Percentiles rank a stretch among this genome's conserved stretches.
Conservation (phyloP, 2,329 filamentous ascomycete genomes). For the Tolypocladium tundrense region DNA sequence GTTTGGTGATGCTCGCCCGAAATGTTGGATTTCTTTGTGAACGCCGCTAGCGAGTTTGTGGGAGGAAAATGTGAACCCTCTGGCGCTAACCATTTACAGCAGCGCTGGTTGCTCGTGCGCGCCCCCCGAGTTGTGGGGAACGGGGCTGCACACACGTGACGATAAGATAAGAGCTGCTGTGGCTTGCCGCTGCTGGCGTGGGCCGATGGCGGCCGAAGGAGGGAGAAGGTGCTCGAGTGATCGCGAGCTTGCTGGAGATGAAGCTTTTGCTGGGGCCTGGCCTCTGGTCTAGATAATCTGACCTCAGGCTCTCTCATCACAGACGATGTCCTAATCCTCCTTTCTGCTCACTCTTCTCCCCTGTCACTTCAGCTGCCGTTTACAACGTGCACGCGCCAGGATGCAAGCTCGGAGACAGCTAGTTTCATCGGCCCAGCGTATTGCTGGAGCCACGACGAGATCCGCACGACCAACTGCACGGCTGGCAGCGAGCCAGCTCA, state of each 20-base stretch:
- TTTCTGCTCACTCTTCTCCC: background rate
- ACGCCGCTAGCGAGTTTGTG: slow-evolving; percentile 31
- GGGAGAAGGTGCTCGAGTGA: slow-evolving; percentile 26
- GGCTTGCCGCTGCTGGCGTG: background rate
- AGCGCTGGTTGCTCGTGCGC: slow-evolving; percentile 2
- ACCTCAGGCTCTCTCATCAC: background rate
- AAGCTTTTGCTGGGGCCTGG: background rate
- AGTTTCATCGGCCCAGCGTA: slow-evolving; percentile 25
- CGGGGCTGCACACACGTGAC: slow-evolving; percentile 26
- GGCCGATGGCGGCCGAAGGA: slow-evolving; percentile 21
- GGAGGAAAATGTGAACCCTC: slow-evolving; percentile 34
- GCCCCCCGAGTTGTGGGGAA: slow-evolving; percentile 11
- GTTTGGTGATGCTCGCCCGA: slow-evolving; percentile 27
- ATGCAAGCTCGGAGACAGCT: slow-evolving; percentile 34
- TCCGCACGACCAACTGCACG: slow-evolving; percentile 17
- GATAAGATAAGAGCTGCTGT: slow-evolving; percentile 17
- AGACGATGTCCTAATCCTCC: background rate
- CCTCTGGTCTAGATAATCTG: background rate
- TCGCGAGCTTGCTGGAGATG: slow-evolving; percentile 13
- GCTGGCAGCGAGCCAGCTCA: slow-evolving; percentile 10
- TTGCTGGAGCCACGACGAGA: slow-evolving; percentile 21
- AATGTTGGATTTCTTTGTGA: slow-evolving; percentile 32
- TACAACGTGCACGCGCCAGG: slow-evolving; percentile 5
- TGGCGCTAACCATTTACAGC: slow-evolving; percentile 22
- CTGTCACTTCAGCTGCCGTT: background rate